Conservation (phyloP, 139 green algal genomes). For the Chlorella sp. region DNA sequence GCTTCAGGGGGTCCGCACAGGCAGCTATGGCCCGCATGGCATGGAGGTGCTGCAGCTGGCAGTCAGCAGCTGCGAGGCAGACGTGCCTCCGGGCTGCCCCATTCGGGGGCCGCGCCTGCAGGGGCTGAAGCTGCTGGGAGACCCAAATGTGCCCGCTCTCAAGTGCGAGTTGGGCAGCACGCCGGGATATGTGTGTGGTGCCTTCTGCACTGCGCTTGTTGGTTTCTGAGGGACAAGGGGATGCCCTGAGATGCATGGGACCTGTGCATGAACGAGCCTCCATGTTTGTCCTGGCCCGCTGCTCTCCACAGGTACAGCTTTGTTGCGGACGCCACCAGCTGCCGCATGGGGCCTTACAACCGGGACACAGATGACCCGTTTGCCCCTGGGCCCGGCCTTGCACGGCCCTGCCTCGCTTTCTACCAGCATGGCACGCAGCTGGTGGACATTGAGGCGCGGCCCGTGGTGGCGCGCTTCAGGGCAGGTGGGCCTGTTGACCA, state of each 20-base stretch:
- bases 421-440: neutral
- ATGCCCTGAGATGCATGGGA: too few relatives aligned
- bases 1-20: neutral
- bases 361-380: constrained; percentile 10
- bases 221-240: too few relatives aligned
- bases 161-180: too few relatives aligned
- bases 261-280: too few relatives aligned
- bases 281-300: too few relatives aligned
- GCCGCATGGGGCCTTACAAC: constrained; percentile 8
- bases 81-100: neutral
- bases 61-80: neutral
- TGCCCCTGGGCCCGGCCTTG: neutral
- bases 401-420: constrained; percentile 10
- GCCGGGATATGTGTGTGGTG: neutral
- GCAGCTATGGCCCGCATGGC: constrained; percentile 24
- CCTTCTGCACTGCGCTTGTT: too few relatives aligned
- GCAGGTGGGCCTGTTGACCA: neutral
- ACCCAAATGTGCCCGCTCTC: constrained; percentile 20
- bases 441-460: neutral
- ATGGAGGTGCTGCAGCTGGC: constrained; percentile 11
- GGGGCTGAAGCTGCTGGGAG: constrained; percentile 13
- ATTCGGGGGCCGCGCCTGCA: constrained; percentile 6
- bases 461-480: constrained; percentile 4
- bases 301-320: constrained; percentile 7
- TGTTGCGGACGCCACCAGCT: constrained; percentile 28